phyloP scores from a whole-genome alignment of 345 rosid species.

The Cardamine resedifolia region DNA sequence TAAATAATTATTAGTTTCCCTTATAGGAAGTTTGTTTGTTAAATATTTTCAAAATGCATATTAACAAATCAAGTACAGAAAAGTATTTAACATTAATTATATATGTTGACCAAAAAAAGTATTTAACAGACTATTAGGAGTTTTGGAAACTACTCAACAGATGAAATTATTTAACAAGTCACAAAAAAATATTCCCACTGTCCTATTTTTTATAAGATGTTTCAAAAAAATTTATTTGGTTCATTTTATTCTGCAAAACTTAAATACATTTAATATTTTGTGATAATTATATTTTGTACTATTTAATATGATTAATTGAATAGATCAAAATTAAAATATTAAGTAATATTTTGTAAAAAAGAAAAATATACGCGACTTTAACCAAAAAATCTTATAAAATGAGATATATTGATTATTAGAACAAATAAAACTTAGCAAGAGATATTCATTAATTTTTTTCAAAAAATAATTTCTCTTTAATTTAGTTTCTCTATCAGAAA shows the following conservation, averaged over 20 bases:
- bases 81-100: neutral
- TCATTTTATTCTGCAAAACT: no score
- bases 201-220: no score
- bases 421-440: neutral
- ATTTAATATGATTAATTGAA: no score
- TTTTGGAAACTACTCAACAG: neutral
- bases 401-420: no score
- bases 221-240: no score
- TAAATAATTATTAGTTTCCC: neutral
- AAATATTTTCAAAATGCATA: neutral
- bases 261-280: no score
- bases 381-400: no score
- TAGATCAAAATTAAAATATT: no score
- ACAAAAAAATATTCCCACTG: no score
- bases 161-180: neutral
- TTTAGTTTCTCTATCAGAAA: neutral
- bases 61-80: neutral
- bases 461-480: neutral
- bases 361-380: no score
- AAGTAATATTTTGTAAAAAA: no score
- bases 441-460: neutral
- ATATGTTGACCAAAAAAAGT: neutral
- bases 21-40: neutral
- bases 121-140: neutral
- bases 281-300: no score